phyloP scores from a whole-genome alignment of 345 rosid species.

The Kernera saxatilis region DNA sequence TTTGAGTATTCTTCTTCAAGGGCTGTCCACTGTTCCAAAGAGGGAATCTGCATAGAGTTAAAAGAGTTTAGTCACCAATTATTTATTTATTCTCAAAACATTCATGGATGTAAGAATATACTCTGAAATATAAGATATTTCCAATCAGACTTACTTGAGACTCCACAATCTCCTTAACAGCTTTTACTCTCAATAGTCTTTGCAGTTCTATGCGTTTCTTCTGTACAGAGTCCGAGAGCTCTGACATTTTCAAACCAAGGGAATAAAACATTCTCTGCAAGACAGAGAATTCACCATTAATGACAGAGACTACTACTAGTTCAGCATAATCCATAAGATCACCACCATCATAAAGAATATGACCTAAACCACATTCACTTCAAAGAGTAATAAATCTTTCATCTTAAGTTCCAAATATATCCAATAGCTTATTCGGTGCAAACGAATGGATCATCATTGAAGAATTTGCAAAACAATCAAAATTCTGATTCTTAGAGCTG shows the following conservation, averaged over 20 bases:
- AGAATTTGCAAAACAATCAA: not conserved
- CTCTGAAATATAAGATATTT: not conserved
- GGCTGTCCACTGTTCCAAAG: slow-evolving; percentile 60
- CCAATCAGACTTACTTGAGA: slow-evolving; percentile 51
- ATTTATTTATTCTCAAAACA: not conserved
- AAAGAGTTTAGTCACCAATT: not conserved
- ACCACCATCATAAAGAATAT: not conserved
- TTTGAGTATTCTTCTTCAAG: slow-evolving; percentile 48
- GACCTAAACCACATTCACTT: not conserved
- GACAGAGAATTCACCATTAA: not conserved
- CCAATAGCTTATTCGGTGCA: not conserved
- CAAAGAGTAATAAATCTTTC: not conserved
- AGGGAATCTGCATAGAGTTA: slow-evolving; percentile 52
- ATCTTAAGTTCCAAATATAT: not conserved
- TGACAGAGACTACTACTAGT: not conserved
- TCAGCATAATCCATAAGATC: not conserved
- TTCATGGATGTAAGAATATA: not conserved
- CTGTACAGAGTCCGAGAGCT: slow-evolving; percentile 53
- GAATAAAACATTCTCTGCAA: slow-evolving; percentile 62
- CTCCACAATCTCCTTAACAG: slow-evolving; percentile 48
- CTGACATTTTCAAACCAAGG: slow-evolving; percentile 49
- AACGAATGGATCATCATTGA: not conserved
- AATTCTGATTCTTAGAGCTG: not conserved
- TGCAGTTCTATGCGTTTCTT: slow-evolving; percentile 54
- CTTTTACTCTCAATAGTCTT: slow-evolving; percentile 36